These are phyloP conservation scores for Raffaelea albimanens DNA, from an alignment of 2,329 filamentous ascomycete species.

Conservation along the genomic window DNA sequence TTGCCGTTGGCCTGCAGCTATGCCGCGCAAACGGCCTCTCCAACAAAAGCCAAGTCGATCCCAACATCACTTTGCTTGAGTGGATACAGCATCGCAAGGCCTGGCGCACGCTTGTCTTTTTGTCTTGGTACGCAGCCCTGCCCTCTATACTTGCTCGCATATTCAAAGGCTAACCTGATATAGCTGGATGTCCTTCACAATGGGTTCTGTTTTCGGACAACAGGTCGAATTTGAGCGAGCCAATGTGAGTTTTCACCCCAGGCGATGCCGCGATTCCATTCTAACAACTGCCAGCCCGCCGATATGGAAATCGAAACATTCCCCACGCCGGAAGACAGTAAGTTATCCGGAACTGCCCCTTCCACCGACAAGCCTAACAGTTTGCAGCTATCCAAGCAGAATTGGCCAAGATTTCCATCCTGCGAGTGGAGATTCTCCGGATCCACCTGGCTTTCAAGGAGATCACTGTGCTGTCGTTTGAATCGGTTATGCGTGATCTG, in stretches of 20 bases:
- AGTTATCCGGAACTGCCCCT: not conserved
- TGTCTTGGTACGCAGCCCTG: constrained; percentile 16
- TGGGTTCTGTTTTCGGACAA: constrained; percentile 20
- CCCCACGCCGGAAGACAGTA: constrained; percentile 16
- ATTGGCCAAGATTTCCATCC: constrained; percentile 19
- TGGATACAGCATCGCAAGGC: constrained; percentile 17
- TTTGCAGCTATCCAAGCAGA: constrained; percentile 19
- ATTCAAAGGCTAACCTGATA: not conserved
- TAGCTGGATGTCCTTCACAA: constrained; percentile 21
- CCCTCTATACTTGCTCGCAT: too few species aligned
- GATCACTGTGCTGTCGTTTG: constrained; percentile 16
- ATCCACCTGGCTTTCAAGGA: constrained; percentile 19
- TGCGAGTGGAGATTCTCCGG: constrained; percentile 21
- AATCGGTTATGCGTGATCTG: constrained; percentile 18
- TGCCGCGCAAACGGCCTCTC: constrained; percentile 15
- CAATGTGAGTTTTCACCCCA: constrained; percentile 8
- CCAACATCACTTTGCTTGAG: constrained; percentile 4
- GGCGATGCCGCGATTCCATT: not conserved
- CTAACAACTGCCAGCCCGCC: constrained; percentile 12
- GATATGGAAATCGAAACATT: constrained; percentile 15
- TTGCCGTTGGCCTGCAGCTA: constrained; percentile 18
- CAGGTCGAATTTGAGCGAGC: constrained; percentile 13
- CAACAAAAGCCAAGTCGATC: constrained; percentile 3
- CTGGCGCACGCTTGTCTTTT: constrained; percentile 21
- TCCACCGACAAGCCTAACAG: not conserved